Evolutionary conservation across 2,329 filamentous ascomycete genomes (phyloP).

Genomic region (Cladophialophora exuberans): DNA sequence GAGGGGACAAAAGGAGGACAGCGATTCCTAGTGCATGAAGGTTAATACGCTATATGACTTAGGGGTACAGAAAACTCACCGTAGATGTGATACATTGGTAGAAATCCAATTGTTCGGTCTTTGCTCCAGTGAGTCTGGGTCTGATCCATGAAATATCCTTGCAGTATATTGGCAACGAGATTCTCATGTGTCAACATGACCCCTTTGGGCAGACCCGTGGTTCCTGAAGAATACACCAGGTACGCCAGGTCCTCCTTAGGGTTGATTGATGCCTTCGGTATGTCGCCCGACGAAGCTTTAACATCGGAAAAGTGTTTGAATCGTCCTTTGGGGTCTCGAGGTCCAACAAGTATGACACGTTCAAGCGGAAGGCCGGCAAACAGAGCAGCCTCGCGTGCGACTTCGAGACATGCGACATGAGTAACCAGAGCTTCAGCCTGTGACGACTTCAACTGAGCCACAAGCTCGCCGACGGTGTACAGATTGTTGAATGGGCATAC

Average conservation of each 20-base stretch:
- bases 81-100: constrained; percentile 92
- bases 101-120: constrained; percentile 74
- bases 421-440: constrained; percentile 75
- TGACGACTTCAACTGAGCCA: constrained; percentile 79
- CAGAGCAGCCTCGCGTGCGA: constrained; percentile 69
- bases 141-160: constrained; percentile 59
- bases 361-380: constrained; percentile 70
- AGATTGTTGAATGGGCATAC: constrained; percentile 82
- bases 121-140: constrained; percentile 59
- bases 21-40: constrained; percentile 59
- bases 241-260: constrained; percentile 76
- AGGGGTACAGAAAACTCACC: constrained; percentile 38
- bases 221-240: constrained; percentile 85
- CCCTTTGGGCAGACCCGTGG: constrained; percentile 87
- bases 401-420: constrained; percentile 66
- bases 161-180: constrained; percentile 72
- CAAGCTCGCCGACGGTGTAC: constrained; percentile 80
- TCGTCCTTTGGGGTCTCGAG: constrained; percentile 50
- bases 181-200: constrained; percentile 85
- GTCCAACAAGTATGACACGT: constrained; percentile 75
- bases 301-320: constrained; percentile 63
- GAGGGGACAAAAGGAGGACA: constrained; percentile 63
- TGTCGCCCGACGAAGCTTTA: constrained; percentile 61
- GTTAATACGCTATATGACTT: neutral
- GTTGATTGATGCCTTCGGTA: constrained; percentile 65